Percentiles rank a stretch among this genome's conserved stretches.
phyloP scores from a whole-genome alignment of 768 basidiomycete genomes.

The Dentipellis fragilis region DNA sequence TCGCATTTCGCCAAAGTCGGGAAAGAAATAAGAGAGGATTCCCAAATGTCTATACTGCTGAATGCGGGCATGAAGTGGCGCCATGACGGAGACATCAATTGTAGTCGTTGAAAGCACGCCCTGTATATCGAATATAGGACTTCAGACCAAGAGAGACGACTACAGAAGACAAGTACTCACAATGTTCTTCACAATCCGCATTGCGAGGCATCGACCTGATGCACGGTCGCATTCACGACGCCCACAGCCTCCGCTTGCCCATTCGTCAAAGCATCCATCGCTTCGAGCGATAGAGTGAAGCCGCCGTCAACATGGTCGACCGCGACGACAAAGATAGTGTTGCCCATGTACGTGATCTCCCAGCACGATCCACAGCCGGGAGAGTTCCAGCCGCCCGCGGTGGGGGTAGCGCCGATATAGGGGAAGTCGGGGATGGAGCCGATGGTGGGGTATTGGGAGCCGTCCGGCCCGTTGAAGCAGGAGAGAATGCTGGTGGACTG shows the following conservation, averaged over 20 bases:
- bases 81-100: too few species aligned
- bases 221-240: background rate
- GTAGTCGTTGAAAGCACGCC: too few species aligned
- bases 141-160: background rate
- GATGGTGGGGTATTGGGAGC: constrained; percentile 11
- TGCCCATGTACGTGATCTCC: constrained; percentile 17
- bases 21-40: too few species aligned
- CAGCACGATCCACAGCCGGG: constrained; percentile 22
- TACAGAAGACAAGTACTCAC: background rate
- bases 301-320: constrained; percentile 21
- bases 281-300: constrained; percentile 39
- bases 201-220: background rate
- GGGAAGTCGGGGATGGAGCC: constrained; percentile 12
- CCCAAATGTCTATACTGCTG: too few species aligned
- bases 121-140: background rate
- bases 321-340: constrained; percentile 16
- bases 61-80: too few species aligned
- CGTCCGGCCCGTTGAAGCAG: constrained; percentile 16
- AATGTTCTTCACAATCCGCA: too few species aligned
- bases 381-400: constrained; percentile 21
- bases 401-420: constrained; percentile 15
- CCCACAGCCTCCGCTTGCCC: background rate
- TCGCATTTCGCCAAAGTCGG: too few species aligned
- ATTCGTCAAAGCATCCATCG: constrained; percentile 43
- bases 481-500: constrained; percentile 4